phyloP scores from a whole-genome alignment of 148 eudicot species.

The Rhododendron williamsianum region DNA sequence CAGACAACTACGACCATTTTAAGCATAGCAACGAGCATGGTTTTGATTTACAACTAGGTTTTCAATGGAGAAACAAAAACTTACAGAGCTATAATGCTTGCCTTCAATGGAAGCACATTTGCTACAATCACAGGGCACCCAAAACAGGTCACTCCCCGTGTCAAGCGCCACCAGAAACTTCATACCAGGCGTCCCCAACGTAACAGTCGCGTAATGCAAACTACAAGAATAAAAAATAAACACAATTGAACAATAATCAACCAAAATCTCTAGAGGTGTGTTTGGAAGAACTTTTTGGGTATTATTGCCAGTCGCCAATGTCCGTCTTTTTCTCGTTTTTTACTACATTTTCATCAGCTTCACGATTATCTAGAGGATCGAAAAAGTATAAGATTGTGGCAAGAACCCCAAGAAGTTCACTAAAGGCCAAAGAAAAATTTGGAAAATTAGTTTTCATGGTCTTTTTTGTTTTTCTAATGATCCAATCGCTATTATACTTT shows the following conservation, averaged over 20 bases:
- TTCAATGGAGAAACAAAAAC: slow-evolving; percentile 17
- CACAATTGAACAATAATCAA: not conserved
- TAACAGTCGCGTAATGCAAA: slow-evolving; percentile 85
- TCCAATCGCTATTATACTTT: not conserved
- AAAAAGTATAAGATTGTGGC: not conserved
- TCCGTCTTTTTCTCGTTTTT: not conserved
- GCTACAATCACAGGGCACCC: slow-evolving; percentile 89
- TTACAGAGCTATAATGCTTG: slow-evolving; percentile 58
- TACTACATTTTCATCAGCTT: not conserved
- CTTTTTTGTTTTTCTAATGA: not conserved
- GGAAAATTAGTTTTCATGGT: too few relatives aligned
- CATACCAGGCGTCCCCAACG: slow-evolving; percentile 79
- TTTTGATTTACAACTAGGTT: not conserved
- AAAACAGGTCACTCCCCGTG: slow-evolving; percentile 93
- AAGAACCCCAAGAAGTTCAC: not conserved
- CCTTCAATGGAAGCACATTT: slow-evolving; percentile 64
- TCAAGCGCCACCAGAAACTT: slow-evolving; percentile 96
- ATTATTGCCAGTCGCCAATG: not conserved
- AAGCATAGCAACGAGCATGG: not conserved
- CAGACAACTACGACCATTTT: not conserved
- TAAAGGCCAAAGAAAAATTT: not conserved
- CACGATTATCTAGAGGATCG: not conserved
- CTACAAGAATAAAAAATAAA: slow-evolving; percentile 24
- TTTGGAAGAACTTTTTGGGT: not conserved
- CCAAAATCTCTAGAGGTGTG: not conserved